Evolutionary conservation across 208 protist species (phyloP), one percentile per base, ranked within the genome.

Genomic region (Acanthamoeba comandoni): DNA sequence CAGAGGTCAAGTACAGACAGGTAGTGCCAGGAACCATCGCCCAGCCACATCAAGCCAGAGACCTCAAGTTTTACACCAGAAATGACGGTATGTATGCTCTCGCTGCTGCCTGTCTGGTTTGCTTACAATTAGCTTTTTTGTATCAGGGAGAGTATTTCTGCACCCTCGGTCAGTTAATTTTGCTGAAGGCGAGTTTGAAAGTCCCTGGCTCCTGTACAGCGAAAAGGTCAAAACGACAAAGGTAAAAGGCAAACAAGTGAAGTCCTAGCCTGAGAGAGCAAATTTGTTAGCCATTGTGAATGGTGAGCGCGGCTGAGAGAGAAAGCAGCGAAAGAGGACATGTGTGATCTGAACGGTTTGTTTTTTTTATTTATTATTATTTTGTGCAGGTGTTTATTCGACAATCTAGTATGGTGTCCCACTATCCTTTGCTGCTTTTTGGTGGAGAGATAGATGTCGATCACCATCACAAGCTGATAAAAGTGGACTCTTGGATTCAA

Each of bases 151-250:
- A 31, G 79, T 87, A 24, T 87, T 87, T 43, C 22, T 87, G 13
- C 79, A 93, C 29, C 80, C 71, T 26, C 39, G 39, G 29, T 71
- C 91, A 43, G 75, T 86, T 13, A 88, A 86, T 75, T 80, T 80
- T n/a, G 31, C 24, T 26, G 75, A 39, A 19, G 55, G 64, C 22
- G 43, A 89, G 31, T 85, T 87, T 19, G 60, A 70, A 3, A 43
- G 26, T 48, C 91, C 57, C 29, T 96, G 97, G 58, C 91, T 98
- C 35, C 96, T 98, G 2, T 99, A 98, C 95, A 94, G 97, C 75
- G 97, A 99, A 73, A 98, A 98, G 92, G 93, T 98, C 0, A 96
- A 98, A 91, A 99, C 98, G 0, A 97, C 96, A 9, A 94, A 92
- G 62, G 35, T 43, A 43, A 43, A n/a, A n/a, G n/a, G 35, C 35